Percentiles rank a stretch among this genome's conserved stretches.
These are phyloP conservation scores for Achaetomium macrosporum DNA, from an alignment of 2,329 filamentous ascomycete genomes.

Conservation along the genomic window DNA sequence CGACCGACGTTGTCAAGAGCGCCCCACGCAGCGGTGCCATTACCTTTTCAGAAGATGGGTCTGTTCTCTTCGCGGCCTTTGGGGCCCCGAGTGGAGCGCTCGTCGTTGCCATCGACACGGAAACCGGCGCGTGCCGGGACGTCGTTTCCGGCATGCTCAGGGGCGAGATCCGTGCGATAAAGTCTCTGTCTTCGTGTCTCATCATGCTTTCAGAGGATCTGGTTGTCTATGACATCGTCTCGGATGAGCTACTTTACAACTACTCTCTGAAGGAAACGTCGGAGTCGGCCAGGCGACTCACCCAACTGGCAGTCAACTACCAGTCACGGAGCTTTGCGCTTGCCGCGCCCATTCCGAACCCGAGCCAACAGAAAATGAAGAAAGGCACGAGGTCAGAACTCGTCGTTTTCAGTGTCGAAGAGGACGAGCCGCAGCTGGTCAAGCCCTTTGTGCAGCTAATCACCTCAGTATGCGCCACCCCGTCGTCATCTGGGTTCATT, in stretches of 20 bases:
- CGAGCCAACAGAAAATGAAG: slow-evolving; percentile 21
- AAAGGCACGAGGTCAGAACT: slow-evolving; percentile 47
- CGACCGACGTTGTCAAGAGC: slow-evolving; percentile 29
- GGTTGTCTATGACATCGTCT: slow-evolving; percentile 77
- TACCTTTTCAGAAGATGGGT: slow-evolving; percentile 78
- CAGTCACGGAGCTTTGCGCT: slow-evolving; percentile 61
- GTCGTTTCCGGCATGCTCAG: slow-evolving; percentile 63
- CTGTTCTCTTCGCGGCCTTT: slow-evolving; percentile 66
- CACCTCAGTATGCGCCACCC: slow-evolving; percentile 60
- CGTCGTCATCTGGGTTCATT: slow-evolving; percentile 64
- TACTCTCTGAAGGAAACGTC: slow-evolving; percentile 47
- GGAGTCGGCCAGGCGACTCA: slow-evolving; percentile 40
- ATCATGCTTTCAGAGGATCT: slow-evolving; percentile 69
- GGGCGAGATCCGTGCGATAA: slow-evolving; percentile 60
- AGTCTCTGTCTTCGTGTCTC: slow-evolving; percentile 66
- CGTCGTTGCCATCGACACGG: slow-evolving; percentile 66
- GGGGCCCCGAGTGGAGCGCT: slow-evolving; percentile 51
- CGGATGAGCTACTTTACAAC: slow-evolving; percentile 65
- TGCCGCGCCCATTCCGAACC: slow-evolving; percentile 39
- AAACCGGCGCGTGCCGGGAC: slow-evolving; percentile 59
- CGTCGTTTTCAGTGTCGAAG: slow-evolving; percentile 60
- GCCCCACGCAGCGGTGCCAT: slow-evolving; percentile 54
- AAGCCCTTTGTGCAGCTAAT: slow-evolving; percentile 53
- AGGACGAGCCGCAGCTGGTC: slow-evolving; percentile 53
- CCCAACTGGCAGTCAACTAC: slow-evolving; percentile 67